Conservation (phyloP, 257 asterid genomes). For the Solanum commersonii region DNA sequence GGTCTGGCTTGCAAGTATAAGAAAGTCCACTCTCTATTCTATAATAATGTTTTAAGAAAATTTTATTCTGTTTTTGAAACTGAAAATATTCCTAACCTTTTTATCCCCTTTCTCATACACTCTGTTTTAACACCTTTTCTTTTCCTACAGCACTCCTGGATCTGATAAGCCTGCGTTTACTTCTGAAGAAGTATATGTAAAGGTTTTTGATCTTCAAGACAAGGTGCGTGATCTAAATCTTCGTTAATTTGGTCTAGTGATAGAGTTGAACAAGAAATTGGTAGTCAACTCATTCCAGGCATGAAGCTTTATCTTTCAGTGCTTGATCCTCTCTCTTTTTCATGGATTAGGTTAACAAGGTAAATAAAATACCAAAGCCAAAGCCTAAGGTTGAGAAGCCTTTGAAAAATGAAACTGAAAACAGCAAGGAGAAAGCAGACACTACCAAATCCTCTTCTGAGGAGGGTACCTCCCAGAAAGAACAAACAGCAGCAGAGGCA, state of each 20-base stretch:
- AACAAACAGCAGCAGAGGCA: slow-evolving; percentile 26
- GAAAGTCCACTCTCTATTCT: background rate
- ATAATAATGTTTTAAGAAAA: background rate
- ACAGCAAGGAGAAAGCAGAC: slow-evolving; percentile 28
- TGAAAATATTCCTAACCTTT: background rate
- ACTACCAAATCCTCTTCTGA: slow-evolving; percentile 26
- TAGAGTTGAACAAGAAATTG: background rate
- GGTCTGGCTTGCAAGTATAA: background rate
- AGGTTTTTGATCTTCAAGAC: slow-evolving; percentile 72
- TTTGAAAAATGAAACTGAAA: slow-evolving; percentile 42
- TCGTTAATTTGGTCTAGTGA: background rate
- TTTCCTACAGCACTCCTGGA: slow-evolving; percentile 56
- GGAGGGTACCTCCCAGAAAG: slow-evolving; percentile 45
- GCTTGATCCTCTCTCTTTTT: background rate
- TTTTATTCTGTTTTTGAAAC: background rate
- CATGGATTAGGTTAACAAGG: slow-evolving; percentile 45
- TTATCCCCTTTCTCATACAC: background rate
- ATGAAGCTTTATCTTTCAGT: background rate
- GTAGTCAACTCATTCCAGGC: background rate
- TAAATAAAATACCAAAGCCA: slow-evolving; percentile 87
- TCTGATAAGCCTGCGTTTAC: slow-evolving; percentile 61
- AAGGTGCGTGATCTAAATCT: slow-evolving; percentile 36
- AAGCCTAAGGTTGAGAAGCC: slow-evolving; percentile 88
- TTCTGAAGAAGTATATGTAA: slow-evolving; percentile 73
- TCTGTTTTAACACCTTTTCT: background rate